Percentiles rank a stretch among this genome's conserved stretches.
Evolutionary conservation across 345 rosid species (phyloP).

Genomic region (sweet orange (Citrus sinensis)): DNA sequence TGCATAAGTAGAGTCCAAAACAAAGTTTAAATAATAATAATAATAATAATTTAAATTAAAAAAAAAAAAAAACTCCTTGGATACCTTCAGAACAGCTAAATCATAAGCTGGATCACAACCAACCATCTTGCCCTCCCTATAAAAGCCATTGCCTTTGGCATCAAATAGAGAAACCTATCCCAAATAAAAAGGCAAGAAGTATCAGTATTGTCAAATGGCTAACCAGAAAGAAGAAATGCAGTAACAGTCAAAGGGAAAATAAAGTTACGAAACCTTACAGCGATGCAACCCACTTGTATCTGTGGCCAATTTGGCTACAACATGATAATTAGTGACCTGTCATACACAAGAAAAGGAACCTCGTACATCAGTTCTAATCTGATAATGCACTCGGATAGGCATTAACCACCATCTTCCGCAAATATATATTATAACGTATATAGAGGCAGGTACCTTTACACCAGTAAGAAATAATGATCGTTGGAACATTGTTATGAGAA

Average conservation of each 20-base stretch:
- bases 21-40: no score
- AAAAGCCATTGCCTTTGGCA: conserved; percentile 57
- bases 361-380: neutral
- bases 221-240: neutral
- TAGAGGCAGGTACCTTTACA: neutral
- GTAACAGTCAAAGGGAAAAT: neutral
- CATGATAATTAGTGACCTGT: conserved; percentile 90
- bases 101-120: conserved; percentile 82
- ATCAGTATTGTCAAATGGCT: neutral
- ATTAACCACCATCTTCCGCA: neutral
- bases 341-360: conserved; percentile 7
- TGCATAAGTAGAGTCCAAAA: neutral
- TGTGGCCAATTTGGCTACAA: conserved; percentile 70
- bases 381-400: neutral
- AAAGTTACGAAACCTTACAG: conserved; percentile 62
- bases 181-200: neutral
- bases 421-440: neutral
- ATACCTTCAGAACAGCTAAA: conserved; percentile 80
- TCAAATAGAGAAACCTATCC: conserved; percentile 65
- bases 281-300: conserved; percentile 67
- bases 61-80: neutral
- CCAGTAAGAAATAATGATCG: neutral
- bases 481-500: neutral
- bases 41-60: no score
- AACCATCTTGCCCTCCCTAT: conserved; percentile 56